Evolutionary conservation across 257 asterid genomes (phyloP), one percentile per base, ranked within the genome.

Genomic region (Solanum commersonii): DNA sequence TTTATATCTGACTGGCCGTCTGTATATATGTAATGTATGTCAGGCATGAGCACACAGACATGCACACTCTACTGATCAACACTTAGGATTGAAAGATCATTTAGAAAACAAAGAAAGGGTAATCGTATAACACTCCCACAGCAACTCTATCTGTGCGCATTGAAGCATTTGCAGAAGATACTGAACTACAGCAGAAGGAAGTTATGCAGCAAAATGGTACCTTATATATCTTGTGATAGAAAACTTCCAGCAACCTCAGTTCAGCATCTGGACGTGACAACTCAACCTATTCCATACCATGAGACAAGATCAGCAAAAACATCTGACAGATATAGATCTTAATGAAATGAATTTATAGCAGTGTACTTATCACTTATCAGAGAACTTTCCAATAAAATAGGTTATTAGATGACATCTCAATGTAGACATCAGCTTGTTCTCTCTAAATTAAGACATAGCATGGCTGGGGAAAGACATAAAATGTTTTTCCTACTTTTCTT

Each of bases 181-280:
- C 56, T 6, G 27, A 84, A 22, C 56, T 63, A 87, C 85, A 87
- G 76, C 59, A 67, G 76, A 87, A 83, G 82, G 46, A 82, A 87
- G 84, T 82, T 49, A 49, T 49, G 86, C 86, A 82, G 13, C 86
- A 42, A 78, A 27, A 82, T 87, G 70, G 83, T 86, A 94, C 96
- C 97, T 93, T 94, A 91, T 90, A 90, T 86, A 94, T 94, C 89
- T 88, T 94, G 93, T 94, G 94, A 87, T 88, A 89, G 90, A 92
- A 91, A 86, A 94, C 95, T 89, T 93, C 94, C 85, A 94, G 91
- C 92, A 94, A 86, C 90, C 96, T 91, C 65, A 94, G 95, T 76
- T 94, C 94, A 10, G 94, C 95, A 83, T 91, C 90, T 84, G 93
- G 94, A 88, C 88, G 94, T 83, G 96, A 94, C 91, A 92, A 88